Percentiles rank a stretch among this genome's conserved stretches.
These are phyloP conservation scores for Tothia fuscella DNA, from an alignment of 2,329 filamentous ascomycete species.

Conservation along the genomic window DNA sequence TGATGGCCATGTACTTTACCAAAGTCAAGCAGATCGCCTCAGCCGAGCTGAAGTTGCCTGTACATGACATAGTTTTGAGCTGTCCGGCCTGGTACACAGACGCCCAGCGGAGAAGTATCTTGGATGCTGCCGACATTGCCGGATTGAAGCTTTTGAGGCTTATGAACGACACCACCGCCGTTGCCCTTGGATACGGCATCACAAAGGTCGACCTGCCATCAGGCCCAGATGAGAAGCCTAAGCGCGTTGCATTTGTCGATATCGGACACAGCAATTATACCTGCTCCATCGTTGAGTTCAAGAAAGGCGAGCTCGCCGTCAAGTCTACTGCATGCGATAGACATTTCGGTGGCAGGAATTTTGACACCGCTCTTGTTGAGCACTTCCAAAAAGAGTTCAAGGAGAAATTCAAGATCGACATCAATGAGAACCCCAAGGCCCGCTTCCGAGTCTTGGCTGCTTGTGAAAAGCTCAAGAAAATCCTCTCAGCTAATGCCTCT, in stretches of 20 bases:
- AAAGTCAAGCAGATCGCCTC: conserved; percentile 85
- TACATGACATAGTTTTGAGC: conserved; percentile 86
- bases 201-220: conserved; percentile 85
- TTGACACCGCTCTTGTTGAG: conserved; percentile 88
- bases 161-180: conserved; percentile 96
- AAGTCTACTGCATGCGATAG: conserved; percentile 87
- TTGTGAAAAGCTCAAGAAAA: conserved; percentile 97
- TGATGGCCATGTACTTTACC: conserved; percentile 89
- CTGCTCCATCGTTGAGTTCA: conserved; percentile 87
- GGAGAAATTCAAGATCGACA: conserved; percentile 95
- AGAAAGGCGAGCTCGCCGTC: conserved; percentile 89
- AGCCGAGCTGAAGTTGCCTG: conserved; percentile 77
- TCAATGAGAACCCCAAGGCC: conserved; percentile 81
- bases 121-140: conserved; percentile 88
- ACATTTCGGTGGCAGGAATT: conserved; percentile 94
- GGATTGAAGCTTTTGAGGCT: conserved; percentile 85
- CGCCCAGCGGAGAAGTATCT: conserved; percentile 72
- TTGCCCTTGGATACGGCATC: conserved; percentile 92
- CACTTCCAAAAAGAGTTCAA: conserved; percentile 95
- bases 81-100: conserved; percentile 97
- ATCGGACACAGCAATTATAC: conserved; percentile 97
- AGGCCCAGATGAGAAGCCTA: conserved; percentile 76
- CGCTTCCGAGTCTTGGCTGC: conserved; percentile 74
- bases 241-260: conserved; percentile 83
- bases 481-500: conserved; percentile 86